phyloP scores from a whole-genome alignment of 2,329 filamentous ascomycete genomes.

The Aspergillus quadricinctus region DNA sequence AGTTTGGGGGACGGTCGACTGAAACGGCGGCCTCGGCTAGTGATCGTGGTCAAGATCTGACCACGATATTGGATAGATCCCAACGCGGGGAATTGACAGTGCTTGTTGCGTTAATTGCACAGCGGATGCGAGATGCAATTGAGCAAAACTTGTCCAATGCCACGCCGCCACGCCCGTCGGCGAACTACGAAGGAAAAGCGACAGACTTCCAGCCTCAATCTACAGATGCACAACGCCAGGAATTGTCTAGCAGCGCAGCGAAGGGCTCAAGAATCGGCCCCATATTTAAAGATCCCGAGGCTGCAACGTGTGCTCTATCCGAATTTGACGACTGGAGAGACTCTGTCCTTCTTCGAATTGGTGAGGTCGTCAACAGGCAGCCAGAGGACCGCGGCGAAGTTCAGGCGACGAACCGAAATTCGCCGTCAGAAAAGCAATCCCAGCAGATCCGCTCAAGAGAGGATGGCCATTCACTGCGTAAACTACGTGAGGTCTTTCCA shows the following conservation, averaged over 20 bases:
- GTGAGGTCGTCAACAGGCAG: slow-evolving; percentile 60
- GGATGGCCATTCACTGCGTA: slow-evolving; percentile 22
- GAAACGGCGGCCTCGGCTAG: slow-evolving; percentile 16
- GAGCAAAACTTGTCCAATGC: slow-evolving; percentile 35
- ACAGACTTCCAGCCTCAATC: slow-evolving; percentile 1
- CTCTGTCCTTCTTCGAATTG: slow-evolving; percentile 63
- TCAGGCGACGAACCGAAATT: slow-evolving; percentile 17
- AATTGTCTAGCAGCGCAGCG: not conserved
- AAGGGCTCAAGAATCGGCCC: slow-evolving; percentile 5
- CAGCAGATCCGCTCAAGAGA: slow-evolving; percentile 20
- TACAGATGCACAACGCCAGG: slow-evolving; percentile 1
- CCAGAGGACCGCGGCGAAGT: slow-evolving; percentile 40
- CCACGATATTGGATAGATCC: slow-evolving; percentile 37
- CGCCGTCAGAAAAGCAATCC: slow-evolving; percentile 19
- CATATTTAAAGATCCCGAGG: slow-evolving; percentile 48
- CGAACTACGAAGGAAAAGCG: slow-evolving; percentile 28
- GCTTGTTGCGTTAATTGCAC: slow-evolving; percentile 36
- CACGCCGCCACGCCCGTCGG: slow-evolving; percentile 1
- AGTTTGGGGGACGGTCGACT: slow-evolving; percentile 25
- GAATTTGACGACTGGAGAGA: slow-evolving; percentile 80
- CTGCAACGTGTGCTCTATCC: slow-evolving; percentile 56
- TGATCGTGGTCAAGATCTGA: slow-evolving; percentile 37
- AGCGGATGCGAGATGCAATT: slow-evolving; percentile 38
- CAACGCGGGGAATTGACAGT: slow-evolving; percentile 42
- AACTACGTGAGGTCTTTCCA: slow-evolving; percentile 46